These are phyloP conservation scores for Rasamsonia emersonii DNA, from an alignment of 2,329 filamentous ascomycete genomes.

Conservation along the genomic window DNA sequence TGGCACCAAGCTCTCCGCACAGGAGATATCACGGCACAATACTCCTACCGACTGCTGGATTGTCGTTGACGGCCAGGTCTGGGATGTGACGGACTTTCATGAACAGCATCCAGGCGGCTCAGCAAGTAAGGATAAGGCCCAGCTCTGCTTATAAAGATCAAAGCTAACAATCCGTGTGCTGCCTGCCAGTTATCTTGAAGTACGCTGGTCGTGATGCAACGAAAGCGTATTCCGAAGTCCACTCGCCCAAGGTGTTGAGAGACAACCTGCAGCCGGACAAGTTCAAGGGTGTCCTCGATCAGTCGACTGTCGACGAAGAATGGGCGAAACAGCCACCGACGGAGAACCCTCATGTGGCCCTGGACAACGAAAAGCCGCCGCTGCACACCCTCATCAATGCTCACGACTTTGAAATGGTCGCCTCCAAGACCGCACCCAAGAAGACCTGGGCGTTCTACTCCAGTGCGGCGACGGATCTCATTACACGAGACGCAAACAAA, in stretches of 20 bases:
- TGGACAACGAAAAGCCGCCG: slow-evolving; percentile 38
- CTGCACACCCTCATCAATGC: slow-evolving; percentile 49
- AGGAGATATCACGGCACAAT: slow-evolving; percentile 44
- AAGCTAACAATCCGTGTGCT: slow-evolving; percentile 1
- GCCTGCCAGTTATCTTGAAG: slow-evolving; percentile 39
- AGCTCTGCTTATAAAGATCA: too few species aligned
- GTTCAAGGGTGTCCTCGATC: slow-evolving; percentile 43
- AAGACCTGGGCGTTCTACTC: slow-evolving; percentile 66
- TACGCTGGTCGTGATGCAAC: slow-evolving; percentile 40
- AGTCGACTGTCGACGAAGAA: slow-evolving; percentile 39
- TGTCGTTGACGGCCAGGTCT: slow-evolving; percentile 58
- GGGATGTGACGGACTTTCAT: slow-evolving; percentile 59
- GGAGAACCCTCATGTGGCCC: slow-evolving; percentile 18
- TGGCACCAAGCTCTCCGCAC: slow-evolving; percentile 27
- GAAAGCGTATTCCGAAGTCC: slow-evolving; percentile 36
- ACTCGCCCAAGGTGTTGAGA: slow-evolving; percentile 40
- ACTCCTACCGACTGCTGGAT: slow-evolving; percentile 52
- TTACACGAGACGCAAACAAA: slow-evolving; percentile 49
- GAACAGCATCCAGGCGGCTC: slow-evolving; percentile 55
- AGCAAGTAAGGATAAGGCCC: slow-evolving; percentile 40
- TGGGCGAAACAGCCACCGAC: slow-evolving; percentile 37
- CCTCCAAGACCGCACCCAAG: slow-evolving; percentile 45
- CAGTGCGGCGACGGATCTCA: slow-evolving; percentile 55
- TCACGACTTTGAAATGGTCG: slow-evolving; percentile 53
- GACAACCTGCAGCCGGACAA: slow-evolving; percentile 36